phyloP scores from a whole-genome alignment of 202 grass and related monocot species.

The Alloteropsis angusta region DNA sequence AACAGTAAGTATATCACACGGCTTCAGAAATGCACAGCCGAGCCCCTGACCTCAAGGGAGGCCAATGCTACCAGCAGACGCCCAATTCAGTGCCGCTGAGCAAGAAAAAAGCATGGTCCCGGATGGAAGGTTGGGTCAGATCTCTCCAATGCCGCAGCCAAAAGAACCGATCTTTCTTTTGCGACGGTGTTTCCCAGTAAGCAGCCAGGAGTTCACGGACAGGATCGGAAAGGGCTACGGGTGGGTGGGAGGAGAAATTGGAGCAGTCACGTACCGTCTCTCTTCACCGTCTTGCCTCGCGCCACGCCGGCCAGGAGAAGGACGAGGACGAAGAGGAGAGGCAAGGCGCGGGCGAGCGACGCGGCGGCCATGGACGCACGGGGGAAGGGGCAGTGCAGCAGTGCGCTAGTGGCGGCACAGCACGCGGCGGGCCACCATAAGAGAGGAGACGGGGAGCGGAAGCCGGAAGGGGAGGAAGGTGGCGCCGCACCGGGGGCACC shows the following conservation, averaged over 20 bases:
- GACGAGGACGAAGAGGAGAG: conserved; percentile 21
- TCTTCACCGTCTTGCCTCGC: conserved; percentile 79
- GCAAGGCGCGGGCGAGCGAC: not conserved
- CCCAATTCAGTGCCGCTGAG: not conserved
- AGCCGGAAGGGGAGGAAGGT: not conserved
- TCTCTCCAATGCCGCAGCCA: conserved; percentile 22
- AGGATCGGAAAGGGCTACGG: not conserved
- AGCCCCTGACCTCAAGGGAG: not conserved
- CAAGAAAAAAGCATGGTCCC: not conserved
- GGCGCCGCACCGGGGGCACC: conserved; percentile 16
- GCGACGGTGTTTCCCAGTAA: not conserved
- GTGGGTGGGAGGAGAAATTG: not conserved
- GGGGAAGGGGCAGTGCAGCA: not conserved
- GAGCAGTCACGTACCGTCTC: conserved; percentile 51
- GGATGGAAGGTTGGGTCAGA: not conserved
- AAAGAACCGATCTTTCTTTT: conserved; percentile 4
- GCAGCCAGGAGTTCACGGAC: not conserved
- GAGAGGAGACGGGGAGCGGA: not conserved
- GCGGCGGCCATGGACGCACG: conserved; percentile 31
- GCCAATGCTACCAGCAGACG: not conserved
- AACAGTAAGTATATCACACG: not conserved
- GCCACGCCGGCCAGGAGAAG: conserved; percentile 37
- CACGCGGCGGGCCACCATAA: conserved; percentile 20
- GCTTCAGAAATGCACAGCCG: not conserved
- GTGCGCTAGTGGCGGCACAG: not conserved